A percentile compares a stretch with the other conserved stretches of the same genome.
Conservation (phyloP, 345 rosid genomes). For the rapeseed (Brassica napus) region DNA sequence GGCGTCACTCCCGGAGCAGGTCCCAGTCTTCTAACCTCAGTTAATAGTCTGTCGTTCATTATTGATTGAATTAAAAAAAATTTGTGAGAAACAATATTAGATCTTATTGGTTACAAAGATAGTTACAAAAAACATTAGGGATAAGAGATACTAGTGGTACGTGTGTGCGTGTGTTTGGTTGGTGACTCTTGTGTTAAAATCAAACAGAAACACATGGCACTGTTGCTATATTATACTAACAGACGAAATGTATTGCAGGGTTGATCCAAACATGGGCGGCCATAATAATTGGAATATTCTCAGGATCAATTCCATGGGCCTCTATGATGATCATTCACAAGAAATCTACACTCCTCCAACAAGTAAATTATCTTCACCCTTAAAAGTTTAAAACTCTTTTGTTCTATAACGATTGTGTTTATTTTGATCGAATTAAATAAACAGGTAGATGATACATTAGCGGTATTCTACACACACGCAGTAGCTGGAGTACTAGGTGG, state of each 20-base stretch:
- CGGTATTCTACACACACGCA: constrained; percentile 92
- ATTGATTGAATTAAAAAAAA: neutral
- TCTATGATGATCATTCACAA: constrained; percentile 96
- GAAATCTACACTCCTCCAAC: constrained; percentile 58
- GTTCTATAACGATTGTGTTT: neutral
- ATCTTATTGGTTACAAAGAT: neutral
- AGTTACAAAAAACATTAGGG: neutral
- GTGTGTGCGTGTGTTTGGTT: neutral
- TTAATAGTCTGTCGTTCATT: neutral
- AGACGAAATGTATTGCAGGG: constrained; percentile 44
- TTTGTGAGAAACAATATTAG: neutral
- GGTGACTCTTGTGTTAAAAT: neutral
- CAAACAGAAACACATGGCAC: neutral
- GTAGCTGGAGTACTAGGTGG: constrained; percentile 89
- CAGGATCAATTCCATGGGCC: constrained; percentile 92
- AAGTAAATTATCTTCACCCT: constrained; percentile 43
- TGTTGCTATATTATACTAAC: constrained; percentile 3
- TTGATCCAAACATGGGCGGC: constrained; percentile 95
- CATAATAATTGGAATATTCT: constrained; percentile 64
- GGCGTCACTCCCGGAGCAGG: constrained; percentile 97
- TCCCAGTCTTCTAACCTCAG: constrained; percentile 6
- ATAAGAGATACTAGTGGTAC: neutral
- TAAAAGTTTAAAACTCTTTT: neutral
- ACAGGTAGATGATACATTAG: constrained; percentile 84
- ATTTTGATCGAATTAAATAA: neutral